Evolutionary conservation across 306 rosid species (phyloP), one percentile per base, ranked within the genome.

Genomic region (Cercis canadensis): DNA sequence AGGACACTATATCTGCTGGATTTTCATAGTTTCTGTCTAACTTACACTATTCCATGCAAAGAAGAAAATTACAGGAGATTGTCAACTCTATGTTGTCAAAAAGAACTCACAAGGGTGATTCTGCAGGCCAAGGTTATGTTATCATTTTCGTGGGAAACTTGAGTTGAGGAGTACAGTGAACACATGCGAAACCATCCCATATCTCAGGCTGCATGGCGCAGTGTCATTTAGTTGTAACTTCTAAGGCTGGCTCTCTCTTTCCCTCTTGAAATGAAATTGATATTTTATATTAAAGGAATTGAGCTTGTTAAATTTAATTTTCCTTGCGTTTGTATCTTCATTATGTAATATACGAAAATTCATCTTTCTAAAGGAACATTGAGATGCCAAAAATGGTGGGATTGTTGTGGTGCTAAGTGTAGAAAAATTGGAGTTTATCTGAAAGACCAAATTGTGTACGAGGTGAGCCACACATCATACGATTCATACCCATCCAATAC

Each of bases 21-120:
- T 56, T 77, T 60, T 77, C 85, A 0, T 86, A 84, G 73, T 59
- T 24, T 66, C 54, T 63, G 72, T 47, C 70, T 14, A 41, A 46
- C 13, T 67, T 62, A 57, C 51, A 15, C 11, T 12, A 11, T 39
- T 76, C 69, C 32, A 32, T 73, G 59, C 79, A 43, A 56, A 39
- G 59, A 70, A 51, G 70, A 58, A 40, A 69, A 74, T 45, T 59
- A 68, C 62, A 9, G 47, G 15, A 17, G 18, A 52, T 7, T 53
- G 73, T 19, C 36, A 46, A 50, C 68, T 46, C 61, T 49, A 52
- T 54, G 64, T 55, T 46, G 39, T n/a, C 56, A 56, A 70, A 8
- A 65, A 65, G 50, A 62, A 54, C 52, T 0, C 40, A 50, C 2
- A 21, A 49, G 60, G 54, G 74, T 68, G 59, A 55, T 46, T 61